Evolutionary conservation across 768 basidiomycete species (phyloP).

Genomic region (Galerina sulciceps): DNA sequence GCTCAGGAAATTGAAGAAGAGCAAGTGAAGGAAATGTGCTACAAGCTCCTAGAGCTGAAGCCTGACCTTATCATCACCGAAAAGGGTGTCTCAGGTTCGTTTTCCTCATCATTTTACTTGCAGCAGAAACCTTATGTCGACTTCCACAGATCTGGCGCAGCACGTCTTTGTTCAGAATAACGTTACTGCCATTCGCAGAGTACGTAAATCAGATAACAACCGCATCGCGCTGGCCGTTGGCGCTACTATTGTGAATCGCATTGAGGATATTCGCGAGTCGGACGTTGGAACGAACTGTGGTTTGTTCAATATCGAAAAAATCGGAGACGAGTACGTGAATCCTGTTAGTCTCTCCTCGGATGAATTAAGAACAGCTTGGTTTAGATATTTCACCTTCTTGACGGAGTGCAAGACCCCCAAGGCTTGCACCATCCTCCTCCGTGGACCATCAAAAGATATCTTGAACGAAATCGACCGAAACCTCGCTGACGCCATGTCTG

Average conservation of each 20-base stretch:
- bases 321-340: slow-evolving; percentile 85
- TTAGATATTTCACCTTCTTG: slow-evolving; percentile 95
- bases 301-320: slow-evolving; percentile 95
- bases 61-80: slow-evolving; percentile 96
- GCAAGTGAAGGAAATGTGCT: slow-evolving; percentile 87
- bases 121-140: neutral
- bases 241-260: slow-evolving; percentile 95
- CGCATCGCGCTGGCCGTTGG: slow-evolving; percentile 95
- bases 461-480: slow-evolving; percentile 98
- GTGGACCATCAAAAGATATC: slow-evolving; percentile 97
- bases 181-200: slow-evolving; percentile 93
- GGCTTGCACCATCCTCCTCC: slow-evolving; percentile 97
- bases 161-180: slow-evolving; percentile 86
- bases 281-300: slow-evolving; percentile 95
- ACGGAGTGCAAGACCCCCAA: slow-evolving; percentile 90
- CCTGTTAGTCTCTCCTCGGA: neutral
- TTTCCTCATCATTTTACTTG: neutral
- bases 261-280: slow-evolving; percentile 90
- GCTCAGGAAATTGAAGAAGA: slow-evolving; percentile 97
- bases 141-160: slow-evolving; percentile 81
- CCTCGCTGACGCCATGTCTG: slow-evolving; percentile 95
- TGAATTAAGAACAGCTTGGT: neutral
- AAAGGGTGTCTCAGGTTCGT: slow-evolving; percentile 94
- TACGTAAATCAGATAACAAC: slow-evolving; percentile 98
- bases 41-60: slow-evolving; percentile 88